Conservation (phyloP, 805 yeast genomes). For the Ogataea haglerorum region DNA sequence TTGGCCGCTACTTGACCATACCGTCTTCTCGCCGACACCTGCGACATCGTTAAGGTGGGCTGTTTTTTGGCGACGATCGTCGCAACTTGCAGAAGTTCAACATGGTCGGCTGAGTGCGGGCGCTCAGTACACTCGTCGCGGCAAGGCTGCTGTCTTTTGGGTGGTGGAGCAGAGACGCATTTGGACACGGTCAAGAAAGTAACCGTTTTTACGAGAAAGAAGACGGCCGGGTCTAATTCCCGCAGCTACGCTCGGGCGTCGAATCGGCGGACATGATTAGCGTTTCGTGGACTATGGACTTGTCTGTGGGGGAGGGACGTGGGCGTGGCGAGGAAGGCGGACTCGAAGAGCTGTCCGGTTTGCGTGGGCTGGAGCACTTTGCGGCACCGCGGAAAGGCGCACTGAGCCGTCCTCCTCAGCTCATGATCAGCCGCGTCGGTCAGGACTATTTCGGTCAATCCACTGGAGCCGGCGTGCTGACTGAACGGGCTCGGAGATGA, state of each 20-base stretch:
- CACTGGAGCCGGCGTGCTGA: constrained; percentile 47
- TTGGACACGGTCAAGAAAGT: no score
- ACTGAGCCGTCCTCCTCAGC: constrained; percentile 2
- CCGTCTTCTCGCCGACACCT: constrained; percentile 2
- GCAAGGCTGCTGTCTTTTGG: constrained; percentile 67
- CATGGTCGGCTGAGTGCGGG: constrained; percentile 73
- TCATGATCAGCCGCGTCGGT: constrained; percentile 73
- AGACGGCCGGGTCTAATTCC: constrained; percentile 64
- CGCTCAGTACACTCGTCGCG: constrained; percentile 57
- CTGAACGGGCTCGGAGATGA: constrained; percentile 64
- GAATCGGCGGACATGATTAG: constrained; percentile 32
- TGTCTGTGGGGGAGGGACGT: constrained; percentile 96
- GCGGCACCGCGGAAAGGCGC: constrained; percentile 32
- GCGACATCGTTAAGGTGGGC: constrained; percentile 26
- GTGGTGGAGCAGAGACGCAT: no score
- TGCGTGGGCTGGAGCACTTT: constrained; percentile 62
- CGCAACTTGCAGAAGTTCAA: constrained; percentile 55
- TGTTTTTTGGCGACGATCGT: constrained; percentile 37
- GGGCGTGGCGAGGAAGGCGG: constrained; percentile 66
- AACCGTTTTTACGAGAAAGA: constrained; percentile 67
- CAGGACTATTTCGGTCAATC: constrained; percentile 62
- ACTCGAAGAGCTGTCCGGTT: constrained; percentile 60
- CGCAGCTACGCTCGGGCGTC: constrained; percentile 65
- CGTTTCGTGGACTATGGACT: constrained; percentile 72
- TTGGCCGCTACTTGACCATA: constrained; percentile 24